A percentile compares a stretch with the other conserved stretches of the same genome.
Conservation (phyloP, 31 red algal species). For the Endocladia muricata region DNA sequence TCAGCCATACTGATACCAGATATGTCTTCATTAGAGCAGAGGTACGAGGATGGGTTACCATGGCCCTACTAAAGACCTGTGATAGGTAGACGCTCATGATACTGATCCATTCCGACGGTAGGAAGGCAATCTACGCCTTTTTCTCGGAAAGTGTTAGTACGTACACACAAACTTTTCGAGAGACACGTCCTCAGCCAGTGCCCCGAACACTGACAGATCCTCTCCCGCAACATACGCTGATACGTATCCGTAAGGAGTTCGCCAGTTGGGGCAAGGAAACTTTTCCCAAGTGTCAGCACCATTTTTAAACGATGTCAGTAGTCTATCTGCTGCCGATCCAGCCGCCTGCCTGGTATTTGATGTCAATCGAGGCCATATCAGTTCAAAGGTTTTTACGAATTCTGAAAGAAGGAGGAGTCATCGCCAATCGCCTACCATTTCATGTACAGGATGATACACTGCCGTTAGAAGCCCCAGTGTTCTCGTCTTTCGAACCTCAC, state of each 20-base stretch:
- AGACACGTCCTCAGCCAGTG: neutral
- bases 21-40: neutral
- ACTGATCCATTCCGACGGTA: neutral
- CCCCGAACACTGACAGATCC: neutral
- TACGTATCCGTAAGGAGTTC: neutral
- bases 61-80: neutral
- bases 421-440: neutral
- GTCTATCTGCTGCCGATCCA: neutral
- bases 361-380: slow-evolving; percentile 3
- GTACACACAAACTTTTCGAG: neutral
- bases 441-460: neutral
- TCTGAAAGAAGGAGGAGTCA: neutral
- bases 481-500: neutral
- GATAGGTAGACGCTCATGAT: neutral
- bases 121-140: neutral
- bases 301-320: neutral
- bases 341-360: neutral
- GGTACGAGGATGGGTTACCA: neutral
- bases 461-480: slow-evolving; percentile 6
- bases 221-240: neutral
- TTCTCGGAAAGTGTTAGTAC: neutral
- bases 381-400: neutral
- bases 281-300: neutral
- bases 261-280: neutral
- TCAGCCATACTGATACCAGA: neutral